Evolutionary conservation across 2,329 filamentous ascomycete species (phyloP).

Genomic region (Aspergillus pseudoglaucus): DNA sequence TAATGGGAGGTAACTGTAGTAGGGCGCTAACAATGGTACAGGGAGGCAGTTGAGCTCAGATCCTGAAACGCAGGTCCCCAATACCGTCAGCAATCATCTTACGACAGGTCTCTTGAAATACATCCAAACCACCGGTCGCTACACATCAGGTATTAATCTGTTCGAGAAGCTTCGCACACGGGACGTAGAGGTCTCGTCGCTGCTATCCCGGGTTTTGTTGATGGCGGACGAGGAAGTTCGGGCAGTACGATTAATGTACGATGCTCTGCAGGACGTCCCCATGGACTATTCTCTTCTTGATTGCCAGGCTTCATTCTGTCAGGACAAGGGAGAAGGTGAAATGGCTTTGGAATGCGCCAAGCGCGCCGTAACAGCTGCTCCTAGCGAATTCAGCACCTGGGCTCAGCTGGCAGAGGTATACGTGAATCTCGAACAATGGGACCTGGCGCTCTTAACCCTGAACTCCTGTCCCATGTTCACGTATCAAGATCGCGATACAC

Average conservation of each 20-base stretch:
- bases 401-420: conserved; percentile 90
- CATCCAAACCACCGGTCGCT: conserved; percentile 89
- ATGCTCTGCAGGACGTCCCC: conserved; percentile 80
- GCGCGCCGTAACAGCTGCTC: conserved; percentile 86
- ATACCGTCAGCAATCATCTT: conserved; percentile 91
- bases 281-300: conserved; percentile 98
- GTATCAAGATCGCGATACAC: conserved; percentile 96
- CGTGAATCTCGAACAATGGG: conserved; percentile 90
- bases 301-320: conserved; percentile 84
- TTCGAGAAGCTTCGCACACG: conserved; percentile 91
- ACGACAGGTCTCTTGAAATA: conserved; percentile 91
- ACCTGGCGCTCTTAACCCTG: conserved; percentile 85
- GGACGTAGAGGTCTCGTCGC: conserved; percentile 88
- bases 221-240: conserved; percentile 97
- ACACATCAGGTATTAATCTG: conserved; percentile 90
- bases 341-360: conserved; percentile 92
- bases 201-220: conserved; percentile 84
- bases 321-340: conserved; percentile 77
- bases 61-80: conserved; percentile 93
- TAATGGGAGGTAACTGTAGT: background rate
- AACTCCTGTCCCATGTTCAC: conserved; percentile 99
- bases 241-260: conserved; percentile 78
- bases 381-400: conserved; percentile 97
- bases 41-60: conserved; percentile 95
- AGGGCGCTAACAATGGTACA: conserved; percentile 32